Conservation (phyloP, 1,139 yeast species). For the Scheffersomyces parashehatae region DNA sequence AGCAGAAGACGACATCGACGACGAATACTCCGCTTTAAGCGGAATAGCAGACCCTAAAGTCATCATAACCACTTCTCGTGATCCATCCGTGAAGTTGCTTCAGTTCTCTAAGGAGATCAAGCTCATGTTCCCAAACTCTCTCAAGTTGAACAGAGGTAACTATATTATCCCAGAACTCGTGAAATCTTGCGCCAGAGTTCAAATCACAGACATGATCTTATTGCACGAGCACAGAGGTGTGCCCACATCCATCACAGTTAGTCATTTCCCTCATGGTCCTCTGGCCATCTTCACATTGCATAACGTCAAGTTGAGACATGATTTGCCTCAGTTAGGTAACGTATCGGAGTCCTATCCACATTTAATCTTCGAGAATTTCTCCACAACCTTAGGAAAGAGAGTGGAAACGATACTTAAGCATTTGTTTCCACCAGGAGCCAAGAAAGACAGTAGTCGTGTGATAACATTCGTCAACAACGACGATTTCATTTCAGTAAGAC, state of each 20-base stretch:
- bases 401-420: constrained; percentile 82
- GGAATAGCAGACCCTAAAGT: constrained; percentile 93
- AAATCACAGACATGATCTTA: constrained; percentile 79
- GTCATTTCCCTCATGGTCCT: constrained; percentile 98
- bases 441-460: constrained; percentile 83
- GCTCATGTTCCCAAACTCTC: constrained; percentile 83
- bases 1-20: constrained; percentile 73
- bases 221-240: constrained; percentile 98
- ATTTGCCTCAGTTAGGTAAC: constrained; percentile 81
- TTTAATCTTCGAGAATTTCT: constrained; percentile 86
- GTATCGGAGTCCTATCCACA: constrained; percentile 93
- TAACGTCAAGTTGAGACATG: constrained; percentile 93
- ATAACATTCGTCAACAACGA: constrained; percentile 88
- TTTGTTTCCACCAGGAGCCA: constrained; percentile 95
- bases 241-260: constrained; percentile 88
- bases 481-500: constrained; percentile 91
- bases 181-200: constrained; percentile 68
- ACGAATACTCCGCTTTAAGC: constrained; percentile 84
- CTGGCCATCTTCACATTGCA: constrained; percentile 92
- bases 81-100: constrained; percentile 78
- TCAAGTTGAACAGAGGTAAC: constrained; percentile 90
- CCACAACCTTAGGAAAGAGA: constrained; percentile 80
- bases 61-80: constrained; percentile 90
- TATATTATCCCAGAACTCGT: constrained; percentile 84
- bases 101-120: constrained; percentile 94